Evolutionary conservation across 805 yeast species (phyloP), one percentile per base, ranked within the genome.

Genomic region (Wickerhamiella sorbophila): DNA sequence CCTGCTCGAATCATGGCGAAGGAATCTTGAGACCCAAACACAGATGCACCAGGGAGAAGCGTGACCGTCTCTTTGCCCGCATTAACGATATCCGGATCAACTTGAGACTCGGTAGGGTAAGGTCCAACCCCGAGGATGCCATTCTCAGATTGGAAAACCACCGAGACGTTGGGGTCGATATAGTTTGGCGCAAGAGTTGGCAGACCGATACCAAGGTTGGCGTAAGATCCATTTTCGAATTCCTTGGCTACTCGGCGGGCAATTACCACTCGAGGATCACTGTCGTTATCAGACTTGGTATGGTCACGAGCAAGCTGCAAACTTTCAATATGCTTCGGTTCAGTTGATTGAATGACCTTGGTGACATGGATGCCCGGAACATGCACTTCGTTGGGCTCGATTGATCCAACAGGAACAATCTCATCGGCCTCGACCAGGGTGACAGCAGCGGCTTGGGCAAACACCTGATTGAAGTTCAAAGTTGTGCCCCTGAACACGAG

Each of bases 31-130:
- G 71, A 65, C 2, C 71, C 70, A 48, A 70, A 70, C 15, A 68
- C 53, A 0, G 73, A 61, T 1, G 70, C 71, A n/a, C 74, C 74
- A 14, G 62, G 55, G 5, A 52, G 50, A 44, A 70, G 51, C 1
- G 74, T 69, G 24, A 67, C 67, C 3, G 74, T 65, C 55, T 70
- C 74, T 48, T 70, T 70, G 20, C 75, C 74, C 9, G 74, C 73
- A 46, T 70, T 70, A 45, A 69, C 66, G 47, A 65, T 47, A 47
- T 70, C 74, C 3, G 72, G 60, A 46, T 67, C 71, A 33, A 64
- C 71, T 47, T 66, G 54, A n/a, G 67, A 71, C 38, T 40, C 45
- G 6, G 50, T 42, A n/a, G 62, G 62, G 51, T 66, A 68, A n/a
- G 69, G 70, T 1, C 74, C 75, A 35, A 69, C 55, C 3, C 74